phyloP scores from a whole-genome alignment of 2,329 filamentous ascomycete species.

The Sporothrix phasma region DNA sequence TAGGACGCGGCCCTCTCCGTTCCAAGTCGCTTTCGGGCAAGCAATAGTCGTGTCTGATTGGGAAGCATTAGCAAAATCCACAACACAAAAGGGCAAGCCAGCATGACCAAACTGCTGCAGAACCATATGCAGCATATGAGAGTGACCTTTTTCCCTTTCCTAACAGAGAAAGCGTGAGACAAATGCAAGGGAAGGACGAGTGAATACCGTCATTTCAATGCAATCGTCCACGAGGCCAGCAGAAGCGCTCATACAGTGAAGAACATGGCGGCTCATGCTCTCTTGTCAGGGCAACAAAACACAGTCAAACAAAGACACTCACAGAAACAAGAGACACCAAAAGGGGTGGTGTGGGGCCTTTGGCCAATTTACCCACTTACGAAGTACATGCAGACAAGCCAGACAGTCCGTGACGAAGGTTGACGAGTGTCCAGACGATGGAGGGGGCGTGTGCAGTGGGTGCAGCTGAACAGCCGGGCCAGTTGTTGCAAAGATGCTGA shows the following conservation, averaged over 20 bases:
- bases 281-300: too few relatives aligned
- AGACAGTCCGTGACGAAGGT: not conserved
- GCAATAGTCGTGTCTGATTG: not conserved
- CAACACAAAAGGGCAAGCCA: not conserved
- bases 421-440: not conserved
- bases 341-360: not conserved
- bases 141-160: not conserved
- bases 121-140: not conserved
- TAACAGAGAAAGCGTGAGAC: not conserved
- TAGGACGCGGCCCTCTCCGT: not conserved
- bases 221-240: not conserved
- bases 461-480: too few relatives aligned
- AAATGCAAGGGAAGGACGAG: not conserved
- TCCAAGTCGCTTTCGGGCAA: not conserved
- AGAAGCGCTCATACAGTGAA: not conserved
- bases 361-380: not conserved
- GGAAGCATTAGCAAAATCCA: too few relatives aligned
- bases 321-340: not conserved
- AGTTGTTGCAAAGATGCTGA: not conserved
- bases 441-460: slow-evolving; percentile 4
- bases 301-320: not conserved
- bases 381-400: not conserved
- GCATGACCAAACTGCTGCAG: not conserved
- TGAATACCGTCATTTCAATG: slow-evolving; percentile 7
- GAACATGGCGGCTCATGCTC: not conserved